Base-by-base conservation (phyloP, 106 monocot species). In the Gastrodia elata region DNA sequence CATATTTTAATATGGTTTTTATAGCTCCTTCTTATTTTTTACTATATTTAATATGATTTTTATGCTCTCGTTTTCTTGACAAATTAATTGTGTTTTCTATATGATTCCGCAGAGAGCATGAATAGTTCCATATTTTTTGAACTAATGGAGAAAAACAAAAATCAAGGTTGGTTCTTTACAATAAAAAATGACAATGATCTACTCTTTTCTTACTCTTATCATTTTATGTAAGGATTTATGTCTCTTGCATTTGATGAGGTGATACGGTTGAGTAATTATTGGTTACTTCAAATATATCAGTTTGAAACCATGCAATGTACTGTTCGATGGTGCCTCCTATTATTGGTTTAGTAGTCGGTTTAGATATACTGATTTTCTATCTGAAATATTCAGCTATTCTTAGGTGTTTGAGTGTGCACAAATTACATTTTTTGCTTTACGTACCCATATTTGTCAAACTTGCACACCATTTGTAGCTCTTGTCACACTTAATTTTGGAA, bases 61-160 rank as follows among this genome's bases (percentile, higher is more conserved):
- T 18, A 25, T 28, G 49, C 18, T 35, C 24, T 35, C 34, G 5
- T 40, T 73, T 74, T 14, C 42, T 16, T 4, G 35, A 41, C 30
- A 37, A 2, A 30, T 37, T 49, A 27, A 68, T 59, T 49, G 11
- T 70, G 22, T 74, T 26, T 11, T 55, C n/a, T 78, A 3, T 42
- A 13, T 61, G 70, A 57, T 73, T 8, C 57, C 80, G 69, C 85
- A 98, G 97, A 87, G 77, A 79, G n/a, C 74, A 56, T 83, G 49
- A 83, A 85, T 77, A 83, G 82, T 41, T 82, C 88, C 70, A 75
- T 81, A 36, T 84, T 98, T 56, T 48, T 58, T 39, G 73, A 79
- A 42, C 68, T 91, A 22, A 83, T 98, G 79, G 98, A 93, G 72
- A 79, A 82, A 43, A 84, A 98, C 71, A 98, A 93, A 58, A 72